phyloP scores from a whole-genome alignment of 75 land plant genomes.

The Picea glauca region DNA sequence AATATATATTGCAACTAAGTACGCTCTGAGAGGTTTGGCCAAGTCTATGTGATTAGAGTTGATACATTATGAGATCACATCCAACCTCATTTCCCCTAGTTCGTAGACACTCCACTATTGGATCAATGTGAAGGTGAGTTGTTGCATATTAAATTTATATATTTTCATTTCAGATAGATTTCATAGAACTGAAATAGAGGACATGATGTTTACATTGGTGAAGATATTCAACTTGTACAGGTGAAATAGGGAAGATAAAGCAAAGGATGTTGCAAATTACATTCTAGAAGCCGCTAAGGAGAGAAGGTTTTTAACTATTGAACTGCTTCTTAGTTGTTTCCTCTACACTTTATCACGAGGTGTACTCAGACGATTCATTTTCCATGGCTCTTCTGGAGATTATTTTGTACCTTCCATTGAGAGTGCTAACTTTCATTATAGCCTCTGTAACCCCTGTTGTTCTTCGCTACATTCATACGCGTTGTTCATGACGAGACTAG shows the following conservation, averaged over 20 bases:
- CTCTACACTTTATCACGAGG: conserved; percentile 11
- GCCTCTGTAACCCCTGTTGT: background rate
- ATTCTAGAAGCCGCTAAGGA: conserved; percentile 17
- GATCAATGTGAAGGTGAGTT: conserved; percentile 14
- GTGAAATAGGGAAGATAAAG: background rate
- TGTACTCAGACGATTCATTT: conserved; percentile 16
- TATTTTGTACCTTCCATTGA: conserved; percentile 1
- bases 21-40: conserved; percentile 22
- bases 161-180: background rate
- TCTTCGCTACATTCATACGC: too few relatives aligned
- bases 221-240: conserved; percentile 13
- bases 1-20: conserved; percentile 22
- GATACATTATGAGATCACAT: conserved; percentile 19
- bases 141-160: background rate
- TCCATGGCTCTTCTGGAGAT: conserved; percentile 13
- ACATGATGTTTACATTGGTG: background rate
- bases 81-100: conserved; percentile 20
- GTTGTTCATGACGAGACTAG: too few relatives aligned
- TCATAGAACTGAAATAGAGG: background rate
- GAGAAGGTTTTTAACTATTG: conserved; percentile 11
- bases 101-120: conserved; percentile 21
- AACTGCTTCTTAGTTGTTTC: background rate
- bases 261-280: conserved; percentile 17
- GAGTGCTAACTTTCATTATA: conserved; percentile 12
- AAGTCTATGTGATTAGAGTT: conserved; percentile 20